Conservation (phyloP, 2,329 filamentous ascomycete species). For the Beauveria caledonica region DNA sequence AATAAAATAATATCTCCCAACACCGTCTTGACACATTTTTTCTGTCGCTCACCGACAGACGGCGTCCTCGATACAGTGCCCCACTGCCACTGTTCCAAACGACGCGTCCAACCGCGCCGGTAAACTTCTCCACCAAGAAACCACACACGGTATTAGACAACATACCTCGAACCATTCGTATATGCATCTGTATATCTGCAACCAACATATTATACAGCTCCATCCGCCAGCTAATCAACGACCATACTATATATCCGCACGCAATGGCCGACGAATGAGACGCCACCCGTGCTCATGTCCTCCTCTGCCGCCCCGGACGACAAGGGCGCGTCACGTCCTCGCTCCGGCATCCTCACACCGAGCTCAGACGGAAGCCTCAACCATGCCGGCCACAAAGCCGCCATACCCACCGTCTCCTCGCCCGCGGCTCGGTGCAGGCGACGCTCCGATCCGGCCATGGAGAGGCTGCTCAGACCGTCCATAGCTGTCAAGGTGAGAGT, state of each 20-base stretch:
- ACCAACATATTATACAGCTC: neutral
- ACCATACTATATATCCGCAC: neutral
- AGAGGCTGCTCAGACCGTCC: conserved; percentile 42
- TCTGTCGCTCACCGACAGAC: neutral
- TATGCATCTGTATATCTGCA: neutral
- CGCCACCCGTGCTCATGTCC: conserved; percentile 20
- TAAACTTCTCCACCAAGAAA: neutral
- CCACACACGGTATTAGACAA: neutral
- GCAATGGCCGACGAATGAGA: conserved; percentile 6
- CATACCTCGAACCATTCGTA: neutral
- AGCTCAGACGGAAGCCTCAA: conserved; percentile 31
- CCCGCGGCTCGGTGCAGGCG: conserved; percentile 27
- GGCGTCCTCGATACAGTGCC: neutral
- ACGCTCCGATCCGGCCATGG: conserved; percentile 34
- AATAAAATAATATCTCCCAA: neutral
- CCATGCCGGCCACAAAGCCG: conserved; percentile 12
- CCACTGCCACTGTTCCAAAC: neutral
- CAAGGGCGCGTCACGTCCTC: conserved; percentile 43
- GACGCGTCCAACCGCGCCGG: conserved; percentile 4
- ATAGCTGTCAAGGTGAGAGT: conserved; percentile 44
- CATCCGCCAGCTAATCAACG: neutral
- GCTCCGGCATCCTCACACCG: conserved; percentile 33
- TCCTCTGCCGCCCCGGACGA: conserved; percentile 25
- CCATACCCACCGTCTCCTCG: conserved; percentile 21
- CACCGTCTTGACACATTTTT: neutral